phyloP scores from a whole-genome alignment of 306 rosid species.

The Dalbergia cultrata region DNA sequence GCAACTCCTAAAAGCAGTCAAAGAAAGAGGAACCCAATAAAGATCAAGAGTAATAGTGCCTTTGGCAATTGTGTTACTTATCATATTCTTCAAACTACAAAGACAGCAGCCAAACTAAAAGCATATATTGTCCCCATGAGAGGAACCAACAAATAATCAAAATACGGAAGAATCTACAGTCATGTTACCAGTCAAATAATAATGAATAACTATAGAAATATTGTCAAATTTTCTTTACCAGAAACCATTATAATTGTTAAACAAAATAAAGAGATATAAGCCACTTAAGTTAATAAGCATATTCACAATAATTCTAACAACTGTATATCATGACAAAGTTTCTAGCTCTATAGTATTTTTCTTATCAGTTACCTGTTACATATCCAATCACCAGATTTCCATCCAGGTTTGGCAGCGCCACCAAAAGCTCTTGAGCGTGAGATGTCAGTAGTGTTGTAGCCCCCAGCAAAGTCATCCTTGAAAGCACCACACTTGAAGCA shows the following conservation, averaged over 20 bases:
- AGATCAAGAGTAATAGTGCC: constrained; percentile 26
- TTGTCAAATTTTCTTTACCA: too few species aligned
- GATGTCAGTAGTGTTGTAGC: constrained; percentile 53
- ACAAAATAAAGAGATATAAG: too few species aligned
- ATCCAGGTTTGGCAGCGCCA: constrained; percentile 67
- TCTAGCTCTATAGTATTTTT: too few species aligned
- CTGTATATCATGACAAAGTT: too few species aligned
- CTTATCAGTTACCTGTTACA: constrained; percentile 68
- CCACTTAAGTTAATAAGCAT: too few species aligned
- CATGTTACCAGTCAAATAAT: too few species aligned
- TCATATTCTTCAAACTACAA: constrained; percentile 36
- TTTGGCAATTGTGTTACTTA: constrained; percentile 31
- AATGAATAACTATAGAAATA: too few species aligned
- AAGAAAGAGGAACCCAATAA: constrained; percentile 43
- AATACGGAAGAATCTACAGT: too few species aligned
- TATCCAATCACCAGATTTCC: constrained; percentile 99
- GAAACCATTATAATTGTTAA: too few species aligned
- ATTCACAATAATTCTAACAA: too few species aligned
- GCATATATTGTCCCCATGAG: constrained; percentile 35
- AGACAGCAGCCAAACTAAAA: constrained; percentile 33
- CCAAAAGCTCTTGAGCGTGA: constrained; percentile 63
- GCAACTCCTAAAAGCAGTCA: constrained; percentile 58
- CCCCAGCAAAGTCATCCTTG: constrained; percentile 74
- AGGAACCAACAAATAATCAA: constrained; percentile 25
- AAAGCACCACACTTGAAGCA: constrained; percentile 98